A percentile compares a stretch with the other conserved stretches of the same genome.
Conservation (phyloP, 202 grass and related monocot genomes). For the Zoysia matrella region DNA sequence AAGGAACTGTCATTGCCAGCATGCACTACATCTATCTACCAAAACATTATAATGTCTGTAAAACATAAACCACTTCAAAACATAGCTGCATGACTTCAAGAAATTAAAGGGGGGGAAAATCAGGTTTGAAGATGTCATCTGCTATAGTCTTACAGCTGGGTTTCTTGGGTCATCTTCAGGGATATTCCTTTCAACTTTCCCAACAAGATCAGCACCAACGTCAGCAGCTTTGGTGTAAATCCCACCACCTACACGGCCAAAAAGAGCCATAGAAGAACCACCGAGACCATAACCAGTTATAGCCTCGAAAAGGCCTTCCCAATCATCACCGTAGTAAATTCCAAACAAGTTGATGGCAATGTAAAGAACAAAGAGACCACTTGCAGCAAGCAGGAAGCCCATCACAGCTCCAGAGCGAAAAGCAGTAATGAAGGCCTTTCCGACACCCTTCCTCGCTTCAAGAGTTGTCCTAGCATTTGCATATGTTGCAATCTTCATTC, state of each 20-base stretch:
- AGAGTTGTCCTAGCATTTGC: slow-evolving; percentile 93
- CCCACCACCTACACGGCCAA: no score
- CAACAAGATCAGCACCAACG: no score
- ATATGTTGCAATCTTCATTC: slow-evolving; percentile 35
- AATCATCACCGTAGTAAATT: slow-evolving; percentile 94
- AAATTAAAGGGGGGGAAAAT: not conserved
- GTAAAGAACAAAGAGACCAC: slow-evolving; percentile 87
- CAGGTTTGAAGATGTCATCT: slow-evolving; percentile 13
- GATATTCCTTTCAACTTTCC: no score
- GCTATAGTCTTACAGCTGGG: slow-evolving; percentile 68
- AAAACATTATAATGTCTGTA: no score
- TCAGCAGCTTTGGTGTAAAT: no score
- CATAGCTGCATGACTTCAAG: not conserved
- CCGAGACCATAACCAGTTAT: slow-evolving; percentile 55
- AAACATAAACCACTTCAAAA: not conserved
- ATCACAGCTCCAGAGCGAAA: slow-evolving; percentile 96
- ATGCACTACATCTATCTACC: not conserved
- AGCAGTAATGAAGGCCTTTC: slow-evolving; percentile 86
- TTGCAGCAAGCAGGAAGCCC: slow-evolving; percentile 94
- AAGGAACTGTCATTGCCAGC: slow-evolving; percentile 28
- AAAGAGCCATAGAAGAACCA: no score
- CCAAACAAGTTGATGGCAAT: slow-evolving; percentile 84
- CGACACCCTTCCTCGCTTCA: slow-evolving; percentile 89
- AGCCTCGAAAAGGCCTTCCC: slow-evolving; percentile 86
- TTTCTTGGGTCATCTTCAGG: slow-evolving; percentile 18